Base-by-base conservation (phyloP, 352 stramenopile genomes). In the Pythium dissimile region DNA sequence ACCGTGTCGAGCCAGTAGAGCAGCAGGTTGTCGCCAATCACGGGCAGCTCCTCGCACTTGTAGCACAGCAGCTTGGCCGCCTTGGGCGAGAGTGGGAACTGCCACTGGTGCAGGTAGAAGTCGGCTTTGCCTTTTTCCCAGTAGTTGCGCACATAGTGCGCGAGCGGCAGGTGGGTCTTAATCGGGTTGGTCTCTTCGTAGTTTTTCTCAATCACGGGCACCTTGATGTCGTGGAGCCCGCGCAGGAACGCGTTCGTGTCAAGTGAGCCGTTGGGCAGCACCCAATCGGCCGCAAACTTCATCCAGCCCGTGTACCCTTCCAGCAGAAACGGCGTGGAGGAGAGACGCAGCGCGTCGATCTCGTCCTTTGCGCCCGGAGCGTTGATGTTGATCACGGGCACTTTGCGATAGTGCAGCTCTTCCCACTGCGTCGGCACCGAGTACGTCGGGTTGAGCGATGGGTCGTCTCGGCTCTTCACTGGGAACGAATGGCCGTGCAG, bases 71-170 rank as follows among this genome's bases (percentile, higher is more conserved):
- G 52, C 56, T 95, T 94, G 2, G 69, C 69, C 9, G 71, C 81
- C 51, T 86, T 86, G 12, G 77, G 72, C 56, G 71, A 74, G 56
- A 97, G 62, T 7, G 93, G 91, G 67, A 98, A 98, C 64, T 98
- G 93, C 93, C 93, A 98, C 74, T 98, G 93, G 52, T 98, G 93
- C 60, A 98, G 69, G 58, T 98, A 98, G 42, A 97, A 86, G 39
- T 89, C 81, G 18, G 78, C 69, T 41, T 84, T 83, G 47, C 80
- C 83, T 27, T 86, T 80, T 38, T 88, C 75, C 83, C 80, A 93
- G 62, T 87, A 88, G 57, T 89, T 86, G 54, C 86, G 82, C 18
- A 93, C 80, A 54, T 89, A 93, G 52, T 91, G 73, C 50, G 72
- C 77, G 31, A 93, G 64, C 20, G 72, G 54, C 42, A 91, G 28